phyloP scores from a whole-genome alignment of 2,329 filamentous ascomycete species.

The Diaporthe sp. region DNA sequence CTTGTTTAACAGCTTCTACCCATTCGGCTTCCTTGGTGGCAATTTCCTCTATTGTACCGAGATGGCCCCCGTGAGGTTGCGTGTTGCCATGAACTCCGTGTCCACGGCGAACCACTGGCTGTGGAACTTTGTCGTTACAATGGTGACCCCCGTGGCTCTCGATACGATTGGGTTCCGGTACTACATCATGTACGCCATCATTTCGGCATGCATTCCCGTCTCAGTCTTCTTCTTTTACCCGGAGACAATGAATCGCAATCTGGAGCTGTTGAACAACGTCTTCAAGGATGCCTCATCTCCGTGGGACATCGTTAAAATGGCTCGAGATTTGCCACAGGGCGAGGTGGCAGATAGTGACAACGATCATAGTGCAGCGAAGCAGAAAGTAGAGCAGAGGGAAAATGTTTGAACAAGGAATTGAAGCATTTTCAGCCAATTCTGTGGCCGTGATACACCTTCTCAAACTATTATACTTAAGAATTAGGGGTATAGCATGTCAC shows the following conservation, averaged over 20 bases:
- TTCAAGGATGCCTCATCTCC: conserved; percentile 56
- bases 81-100: conserved; percentile 65
- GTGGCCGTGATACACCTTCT: neutral
- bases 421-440: neutral
- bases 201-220: conserved; percentile 59
- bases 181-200: conserved; percentile 55
- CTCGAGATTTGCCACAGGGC: conserved; percentile 25
- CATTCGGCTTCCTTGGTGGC: conserved; percentile 70
- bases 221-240: conserved; percentile 61
- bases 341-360: conserved; percentile 11
- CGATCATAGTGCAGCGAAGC: neutral
- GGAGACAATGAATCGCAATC: conserved; percentile 63
- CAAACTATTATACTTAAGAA: neutral
- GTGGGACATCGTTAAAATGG: conserved; percentile 49
- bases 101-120: conserved; percentile 75
- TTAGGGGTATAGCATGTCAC: neutral
- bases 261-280: conserved; percentile 60
- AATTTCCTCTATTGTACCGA: conserved; percentile 74
- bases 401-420: conserved; percentile 1
- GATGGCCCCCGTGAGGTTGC: conserved; percentile 55
- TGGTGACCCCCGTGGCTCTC: conserved; percentile 56
- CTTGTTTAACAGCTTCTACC: conserved; percentile 72
- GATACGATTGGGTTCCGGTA: conserved; percentile 54
- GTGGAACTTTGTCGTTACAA: conserved; percentile 54
- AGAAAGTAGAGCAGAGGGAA: conserved; percentile 14